phyloP scores from a whole-genome alignment of 2,329 filamentous ascomycete genomes.

The Aureobasidium sp. region DNA sequence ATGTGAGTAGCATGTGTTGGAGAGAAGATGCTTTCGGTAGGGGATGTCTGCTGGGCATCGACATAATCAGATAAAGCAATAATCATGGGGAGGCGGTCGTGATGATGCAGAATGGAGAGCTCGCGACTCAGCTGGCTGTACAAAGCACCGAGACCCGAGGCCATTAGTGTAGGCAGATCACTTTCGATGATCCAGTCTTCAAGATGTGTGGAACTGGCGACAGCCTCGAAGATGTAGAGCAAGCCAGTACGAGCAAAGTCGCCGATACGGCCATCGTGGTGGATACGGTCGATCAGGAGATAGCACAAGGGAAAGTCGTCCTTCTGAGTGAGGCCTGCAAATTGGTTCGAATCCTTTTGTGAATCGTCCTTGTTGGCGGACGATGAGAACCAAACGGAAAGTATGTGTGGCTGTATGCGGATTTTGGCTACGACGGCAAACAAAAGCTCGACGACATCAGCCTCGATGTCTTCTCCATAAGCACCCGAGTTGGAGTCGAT shows the following conservation, averaged over 20 bases:
- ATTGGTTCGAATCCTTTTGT: conserved; percentile 54
- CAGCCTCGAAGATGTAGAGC: conserved; percentile 91
- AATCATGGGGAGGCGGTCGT: conserved; percentile 70
- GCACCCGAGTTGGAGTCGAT: conserved; percentile 65
- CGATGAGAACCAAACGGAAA: conserved; percentile 77
- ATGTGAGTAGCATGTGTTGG: conserved; percentile 76
- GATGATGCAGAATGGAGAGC: conserved; percentile 70
- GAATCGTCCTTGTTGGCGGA: conserved; percentile 30
- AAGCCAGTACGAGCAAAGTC: conserved; percentile 93
- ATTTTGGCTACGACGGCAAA: conserved; percentile 98
- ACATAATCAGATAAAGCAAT: conserved; percentile 84
- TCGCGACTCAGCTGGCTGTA: conserved; percentile 68
- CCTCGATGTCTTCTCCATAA: conserved; percentile 75
- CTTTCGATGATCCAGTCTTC: conserved; percentile 98
- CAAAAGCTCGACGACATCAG: conserved; percentile 80
- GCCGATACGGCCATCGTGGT: conserved; percentile 87
- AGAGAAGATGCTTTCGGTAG: conserved; percentile 68
- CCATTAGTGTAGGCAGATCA: conserved; percentile 94
- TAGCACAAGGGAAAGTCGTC: conserved; percentile 96
- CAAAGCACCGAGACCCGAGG: conserved; percentile 77
- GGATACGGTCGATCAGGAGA: conserved; percentile 90
- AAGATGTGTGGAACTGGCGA: conserved; percentile 70
- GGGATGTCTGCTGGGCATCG: conserved; percentile 60
- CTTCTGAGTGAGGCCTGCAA: conserved; percentile 76
- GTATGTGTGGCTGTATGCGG: conserved; percentile 74